These are phyloP conservation scores for Thozetella sp. DNA, from an alignment of 495 filamentous ascomycete genomes.

Conservation along the genomic window DNA sequence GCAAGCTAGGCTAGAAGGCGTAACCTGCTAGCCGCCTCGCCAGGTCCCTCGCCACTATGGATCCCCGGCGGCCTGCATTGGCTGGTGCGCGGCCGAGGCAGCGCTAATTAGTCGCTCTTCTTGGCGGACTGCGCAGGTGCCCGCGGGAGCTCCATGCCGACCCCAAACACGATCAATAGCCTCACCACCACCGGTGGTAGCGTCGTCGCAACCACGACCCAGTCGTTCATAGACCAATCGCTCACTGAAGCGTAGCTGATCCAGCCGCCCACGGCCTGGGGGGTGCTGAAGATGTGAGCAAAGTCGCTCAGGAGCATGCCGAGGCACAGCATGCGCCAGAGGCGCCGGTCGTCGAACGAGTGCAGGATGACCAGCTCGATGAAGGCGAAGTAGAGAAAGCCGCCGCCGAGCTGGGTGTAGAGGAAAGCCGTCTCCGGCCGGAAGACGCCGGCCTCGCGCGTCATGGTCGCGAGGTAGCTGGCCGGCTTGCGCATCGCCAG, in stretches of 20 bases:
- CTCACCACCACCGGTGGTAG: conserved; percentile 10
- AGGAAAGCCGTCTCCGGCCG: conserved; percentile 17
- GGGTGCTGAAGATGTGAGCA: conserved; percentile 11
- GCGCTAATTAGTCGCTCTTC: conserved; percentile 1
- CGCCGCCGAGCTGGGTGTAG: conserved; percentile 50
- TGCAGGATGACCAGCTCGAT: conserved; percentile 61
- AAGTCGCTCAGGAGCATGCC: conserved; percentile 29
- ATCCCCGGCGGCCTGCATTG: too few relatives aligned
- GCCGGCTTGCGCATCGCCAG: conserved; percentile 44
- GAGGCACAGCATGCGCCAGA: conserved; percentile 45
- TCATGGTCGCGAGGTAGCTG: conserved; percentile 27
- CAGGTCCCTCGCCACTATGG: too few relatives aligned
- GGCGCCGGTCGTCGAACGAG: conserved; percentile 44
- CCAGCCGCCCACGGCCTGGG: conserved; percentile 29
- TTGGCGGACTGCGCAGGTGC: not conserved
- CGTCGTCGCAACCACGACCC: conserved; percentile 11
- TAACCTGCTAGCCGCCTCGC: too few relatives aligned
- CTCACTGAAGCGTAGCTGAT: conserved; percentile 7
- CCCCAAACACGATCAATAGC: conserved; percentile 15
- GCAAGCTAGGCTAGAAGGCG: too few relatives aligned
- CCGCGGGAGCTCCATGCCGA: conserved; percentile 4
- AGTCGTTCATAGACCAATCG: conserved; percentile 18
- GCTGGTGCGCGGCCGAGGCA: too few relatives aligned
- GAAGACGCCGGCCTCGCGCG: conserved; percentile 12
- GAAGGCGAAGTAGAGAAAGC: conserved; percentile 56